These are phyloP conservation scores for Penstemon barbatus DNA, from an alignment of 257 asterid species.

Conservation along the genomic window DNA sequence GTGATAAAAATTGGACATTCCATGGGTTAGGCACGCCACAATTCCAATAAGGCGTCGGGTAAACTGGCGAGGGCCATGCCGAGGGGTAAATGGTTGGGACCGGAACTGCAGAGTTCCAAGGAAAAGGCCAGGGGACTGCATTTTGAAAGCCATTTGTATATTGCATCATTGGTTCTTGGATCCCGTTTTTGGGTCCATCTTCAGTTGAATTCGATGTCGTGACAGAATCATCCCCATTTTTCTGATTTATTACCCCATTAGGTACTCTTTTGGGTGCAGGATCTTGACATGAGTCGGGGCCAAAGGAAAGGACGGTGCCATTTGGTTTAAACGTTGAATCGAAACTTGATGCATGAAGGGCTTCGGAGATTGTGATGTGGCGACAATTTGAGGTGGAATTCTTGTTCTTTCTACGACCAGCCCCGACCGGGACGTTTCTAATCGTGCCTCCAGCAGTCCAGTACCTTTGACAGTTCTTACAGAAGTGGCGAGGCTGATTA, in stretches of 20 bases:
- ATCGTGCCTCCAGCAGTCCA: conserved; percentile 98
- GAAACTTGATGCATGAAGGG: conserved; percentile 47
- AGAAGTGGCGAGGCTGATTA: conserved; percentile 88
- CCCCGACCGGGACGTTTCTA: conserved; percentile 93
- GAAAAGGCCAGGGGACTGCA: conserved; percentile 64
- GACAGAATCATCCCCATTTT: conserved; percentile 46
- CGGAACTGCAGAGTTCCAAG: conserved; percentile 52
- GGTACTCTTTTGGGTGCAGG: background rate
- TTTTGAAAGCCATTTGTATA: conserved; percentile 46
- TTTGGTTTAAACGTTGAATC: conserved; percentile 53
- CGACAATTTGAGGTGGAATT: conserved; percentile 52
- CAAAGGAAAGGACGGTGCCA: conserved; percentile 70
- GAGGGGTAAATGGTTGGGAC: conserved; percentile 58
- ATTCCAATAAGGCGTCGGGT: conserved; percentile 70
- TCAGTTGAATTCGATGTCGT: conserved; percentile 33
- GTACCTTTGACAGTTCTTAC: conserved; percentile 93
- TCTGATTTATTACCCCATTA: conserved; percentile 30
- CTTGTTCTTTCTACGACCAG: conserved; percentile 86
- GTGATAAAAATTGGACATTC: conserved; percentile 59
- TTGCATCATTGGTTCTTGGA: conserved; percentile 41
- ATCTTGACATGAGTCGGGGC: conserved; percentile 33
- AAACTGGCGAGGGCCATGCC: conserved; percentile 54
- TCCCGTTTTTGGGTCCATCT: conserved; percentile 32
- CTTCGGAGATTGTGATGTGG: conserved; percentile 62
- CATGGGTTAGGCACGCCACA: conserved; percentile 56